These are phyloP conservation scores for Argentina anserina DNA, from an alignment of 306 rosid species.

Conservation along the genomic window DNA sequence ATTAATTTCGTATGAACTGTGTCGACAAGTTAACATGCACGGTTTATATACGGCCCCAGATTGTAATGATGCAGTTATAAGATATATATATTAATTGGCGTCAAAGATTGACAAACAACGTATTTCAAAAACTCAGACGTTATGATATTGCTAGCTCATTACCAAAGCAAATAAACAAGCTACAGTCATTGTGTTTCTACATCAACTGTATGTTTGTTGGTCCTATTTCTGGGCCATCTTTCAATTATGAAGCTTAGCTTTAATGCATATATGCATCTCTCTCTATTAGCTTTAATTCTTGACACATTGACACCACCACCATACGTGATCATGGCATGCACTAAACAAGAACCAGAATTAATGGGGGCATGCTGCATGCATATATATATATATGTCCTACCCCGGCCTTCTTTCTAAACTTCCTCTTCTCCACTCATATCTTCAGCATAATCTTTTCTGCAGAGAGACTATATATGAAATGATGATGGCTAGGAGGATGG, in stretches of 20 bases:
- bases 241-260: constrained; percentile 1
- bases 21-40: neutral
- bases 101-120: neutral
- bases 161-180: neutral
- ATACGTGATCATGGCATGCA: constrained; percentile 2
- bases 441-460: neutral
- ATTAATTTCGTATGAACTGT: neutral
- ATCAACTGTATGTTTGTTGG: neutral
- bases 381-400: neutral
- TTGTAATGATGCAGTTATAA: neutral
- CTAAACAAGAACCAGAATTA: neutral
- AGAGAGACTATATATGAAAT: neutral
- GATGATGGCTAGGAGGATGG: neutral
- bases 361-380: neutral
- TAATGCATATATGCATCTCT: neutral
- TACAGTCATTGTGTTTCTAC: neutral
- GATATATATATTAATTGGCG: neutral
- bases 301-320: constrained; percentile 4
- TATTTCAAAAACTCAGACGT: neutral
- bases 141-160: neutral
- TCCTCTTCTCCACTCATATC: neutral
- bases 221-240: neutral
- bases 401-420: neutral
- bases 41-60: neutral
- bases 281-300: neutral